Evolutionary conservation across 2,329 filamentous ascomycete species (phyloP).

Genomic region (Trichoderma breve): DNA sequence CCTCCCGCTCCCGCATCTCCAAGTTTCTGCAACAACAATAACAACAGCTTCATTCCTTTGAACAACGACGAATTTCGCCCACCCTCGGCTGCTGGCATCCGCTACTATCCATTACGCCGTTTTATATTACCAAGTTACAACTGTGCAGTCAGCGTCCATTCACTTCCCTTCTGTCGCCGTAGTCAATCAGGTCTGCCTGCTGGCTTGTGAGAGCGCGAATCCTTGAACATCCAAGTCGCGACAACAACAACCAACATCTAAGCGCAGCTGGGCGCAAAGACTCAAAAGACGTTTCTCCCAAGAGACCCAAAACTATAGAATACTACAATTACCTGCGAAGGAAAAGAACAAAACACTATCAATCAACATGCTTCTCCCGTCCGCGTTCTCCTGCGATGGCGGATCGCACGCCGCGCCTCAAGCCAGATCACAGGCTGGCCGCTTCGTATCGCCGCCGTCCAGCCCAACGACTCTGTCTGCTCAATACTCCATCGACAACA

Average conservation of each 20-base stretch:
- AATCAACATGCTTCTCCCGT: conserved; percentile 56
- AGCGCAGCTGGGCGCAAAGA: background rate
- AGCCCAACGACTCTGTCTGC: conserved; percentile 50
- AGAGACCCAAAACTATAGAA: background rate
- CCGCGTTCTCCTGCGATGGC: conserved; percentile 57
- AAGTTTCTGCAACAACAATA: conserved; percentile 7
- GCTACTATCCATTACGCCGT: background rate
- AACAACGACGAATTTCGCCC: background rate
- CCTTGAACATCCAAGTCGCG: background rate
- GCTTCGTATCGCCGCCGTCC: conserved; percentile 59
- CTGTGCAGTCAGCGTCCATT: background rate
- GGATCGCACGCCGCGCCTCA: conserved; percentile 39
- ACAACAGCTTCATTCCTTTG: background rate
- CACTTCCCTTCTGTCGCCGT: background rate
- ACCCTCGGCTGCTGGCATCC: background rate
- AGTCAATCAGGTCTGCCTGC: background rate
- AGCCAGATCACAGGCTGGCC: conserved; percentile 37
- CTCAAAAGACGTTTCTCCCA: background rate
- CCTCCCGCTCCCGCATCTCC: conserved; percentile 10
- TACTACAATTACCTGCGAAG: background rate
- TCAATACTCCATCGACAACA: conserved; percentile 49
- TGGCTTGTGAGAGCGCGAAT: background rate
- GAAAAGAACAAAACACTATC: conserved; percentile 1
- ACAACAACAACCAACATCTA: background rate
- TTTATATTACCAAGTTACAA: background rate